Base-by-base conservation (phyloP, 2,329 filamentous ascomycete species). In the Microsporum audouinii region DNA sequence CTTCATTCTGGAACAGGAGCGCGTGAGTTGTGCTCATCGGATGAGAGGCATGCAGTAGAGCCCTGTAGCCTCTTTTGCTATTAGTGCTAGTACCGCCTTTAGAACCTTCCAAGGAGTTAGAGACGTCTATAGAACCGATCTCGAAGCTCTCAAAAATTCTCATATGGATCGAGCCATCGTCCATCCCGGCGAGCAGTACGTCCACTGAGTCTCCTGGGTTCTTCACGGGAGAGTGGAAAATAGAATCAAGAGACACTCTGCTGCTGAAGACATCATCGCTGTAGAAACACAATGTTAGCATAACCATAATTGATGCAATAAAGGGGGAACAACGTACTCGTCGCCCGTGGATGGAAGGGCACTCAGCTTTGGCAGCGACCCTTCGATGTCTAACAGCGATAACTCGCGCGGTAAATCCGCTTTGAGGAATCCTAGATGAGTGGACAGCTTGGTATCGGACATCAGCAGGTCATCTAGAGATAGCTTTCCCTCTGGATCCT, bases 141-240 rank as follows among this genome's bases (percentile, higher is more conserved):
- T 88, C 81, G 67, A 95, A 89, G 4, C 88, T 91, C 71, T 95
- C 88, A 71, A 92, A 92, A 56, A 95, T 89, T 66, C 85, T 89
- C 17, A 95, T 78, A 69, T 92, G 87, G 10, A 95, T 78, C 17
- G 78, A 80, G 6, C 88, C 88, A 64, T 89, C 82, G 61, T 82
- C 81, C 2, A 86, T 88, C 3, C 88, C 88, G 1, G 88, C 82
- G 3, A 92, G 77, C 76, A 95, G 85, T 65, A 92, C 83, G 71
- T 92, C 88, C 49, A 94, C 85, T n/a, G 84, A 81, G 65, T 90
- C 85, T 64, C 85, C 84, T 58, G 88, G 84, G 59, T 83, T 82
- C 39, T 83, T 80, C 62, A 83, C 80, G 36, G 81, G 78, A 0
- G 81, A 77, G 60, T 83, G 83, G 66, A 89, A 89, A 31, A 89